Conservation (phyloP, 2,329 filamentous ascomycete species). For the Colletotrichum salicis region DNA sequence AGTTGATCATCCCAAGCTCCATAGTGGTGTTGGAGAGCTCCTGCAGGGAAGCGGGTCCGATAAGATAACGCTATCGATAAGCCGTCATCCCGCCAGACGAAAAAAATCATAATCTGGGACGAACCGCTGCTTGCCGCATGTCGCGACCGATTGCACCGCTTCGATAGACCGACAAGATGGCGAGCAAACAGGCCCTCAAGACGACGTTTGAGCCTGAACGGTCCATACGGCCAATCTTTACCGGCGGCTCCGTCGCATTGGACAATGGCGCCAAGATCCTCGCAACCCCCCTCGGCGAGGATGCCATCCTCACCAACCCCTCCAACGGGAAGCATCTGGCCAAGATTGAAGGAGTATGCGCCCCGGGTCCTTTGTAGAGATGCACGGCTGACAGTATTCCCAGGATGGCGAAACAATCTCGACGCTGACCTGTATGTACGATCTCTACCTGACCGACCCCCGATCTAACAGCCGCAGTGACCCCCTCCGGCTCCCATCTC, state of each 20-base stretch:
- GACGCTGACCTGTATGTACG: conserved; percentile 51
- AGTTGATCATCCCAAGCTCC: conserved; percentile 7
- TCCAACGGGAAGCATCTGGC: conserved; percentile 84
- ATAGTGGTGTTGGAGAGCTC: conserved; percentile 16
- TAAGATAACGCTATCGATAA: conserved; percentile 35
- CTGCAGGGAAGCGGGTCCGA: not conserved
- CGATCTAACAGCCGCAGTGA: conserved; percentile 66
- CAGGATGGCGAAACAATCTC: conserved; percentile 85
- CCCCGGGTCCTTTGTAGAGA: conserved; percentile 25
- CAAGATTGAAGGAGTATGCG: conserved; percentile 82
- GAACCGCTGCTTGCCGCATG: conserved; percentile 16
- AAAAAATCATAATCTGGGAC: conserved; percentile 24
- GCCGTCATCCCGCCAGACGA: conserved; percentile 12
- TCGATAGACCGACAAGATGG: conserved; percentile 56
- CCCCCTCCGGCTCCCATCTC: conserved; percentile 87
- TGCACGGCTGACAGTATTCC: conserved; percentile 38
- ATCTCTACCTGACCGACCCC: not conserved
- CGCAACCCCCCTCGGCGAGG: conserved; percentile 90
- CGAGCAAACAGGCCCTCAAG: conserved; percentile 73
- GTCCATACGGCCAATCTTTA: conserved; percentile 92
- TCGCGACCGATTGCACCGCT: conserved; percentile 13
- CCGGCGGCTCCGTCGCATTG: conserved; percentile 86
- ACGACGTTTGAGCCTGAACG: conserved; percentile 89
- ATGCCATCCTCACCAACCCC: conserved; percentile 87
- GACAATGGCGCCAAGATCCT: conserved; percentile 84